These are phyloP conservation scores for Vitis riparia DNA, from an alignment of 164 flowering plant species.

Conservation along the genomic window DNA sequence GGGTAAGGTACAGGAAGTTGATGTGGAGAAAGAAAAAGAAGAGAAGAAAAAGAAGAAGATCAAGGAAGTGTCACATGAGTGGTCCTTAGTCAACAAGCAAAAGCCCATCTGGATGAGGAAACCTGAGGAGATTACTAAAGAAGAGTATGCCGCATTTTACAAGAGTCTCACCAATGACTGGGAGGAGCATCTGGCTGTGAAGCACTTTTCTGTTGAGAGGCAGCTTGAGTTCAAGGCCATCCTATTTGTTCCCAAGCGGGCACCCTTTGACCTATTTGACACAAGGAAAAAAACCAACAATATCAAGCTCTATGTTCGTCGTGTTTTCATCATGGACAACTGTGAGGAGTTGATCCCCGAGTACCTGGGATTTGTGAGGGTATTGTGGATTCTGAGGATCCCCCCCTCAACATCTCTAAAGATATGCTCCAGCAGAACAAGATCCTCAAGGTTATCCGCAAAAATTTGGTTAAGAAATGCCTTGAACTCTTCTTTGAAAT, in stretches of 20 bases:
- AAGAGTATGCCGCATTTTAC: slow-evolving; percentile 10
- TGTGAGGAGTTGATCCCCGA: slow-evolving; percentile 11
- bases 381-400: slow-evolving; percentile 11
- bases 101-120: slow-evolving; percentile 13
- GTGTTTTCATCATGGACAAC: slow-evolving; percentile 10
- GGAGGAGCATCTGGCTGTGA: too few relatives aligned
- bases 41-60: slow-evolving; percentile 13
- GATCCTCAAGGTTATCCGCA: slow-evolving; percentile 9
- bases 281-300: slow-evolving; percentile 10
- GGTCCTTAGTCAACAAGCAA: slow-evolving; percentile 9
- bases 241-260: too few relatives aligned
- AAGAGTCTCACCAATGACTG: slow-evolving; percentile 3
- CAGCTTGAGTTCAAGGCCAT: too few relatives aligned
- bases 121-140: slow-evolving; percentile 8
- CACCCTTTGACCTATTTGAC: slow-evolving; percentile 3
- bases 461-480: slow-evolving; percentile 10
- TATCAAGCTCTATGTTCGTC: slow-evolving; percentile 9
- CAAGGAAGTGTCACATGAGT: slow-evolving; percentile 6
- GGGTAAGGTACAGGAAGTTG: slow-evolving; percentile 5
- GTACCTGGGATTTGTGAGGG: slow-evolving; percentile 6
- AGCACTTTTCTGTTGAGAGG: too few relatives aligned
- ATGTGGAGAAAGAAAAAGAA: slow-evolving; percentile 8
- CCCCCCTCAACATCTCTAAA: slow-evolving; percentile 6
- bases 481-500: slow-evolving; percentile 7
- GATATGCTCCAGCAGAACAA: neutral